Evolutionary conservation across 306 rosid genomes (phyloP), one percentile per base, ranked within the genome.

Genomic region (Cucurbita moschata): DNA sequence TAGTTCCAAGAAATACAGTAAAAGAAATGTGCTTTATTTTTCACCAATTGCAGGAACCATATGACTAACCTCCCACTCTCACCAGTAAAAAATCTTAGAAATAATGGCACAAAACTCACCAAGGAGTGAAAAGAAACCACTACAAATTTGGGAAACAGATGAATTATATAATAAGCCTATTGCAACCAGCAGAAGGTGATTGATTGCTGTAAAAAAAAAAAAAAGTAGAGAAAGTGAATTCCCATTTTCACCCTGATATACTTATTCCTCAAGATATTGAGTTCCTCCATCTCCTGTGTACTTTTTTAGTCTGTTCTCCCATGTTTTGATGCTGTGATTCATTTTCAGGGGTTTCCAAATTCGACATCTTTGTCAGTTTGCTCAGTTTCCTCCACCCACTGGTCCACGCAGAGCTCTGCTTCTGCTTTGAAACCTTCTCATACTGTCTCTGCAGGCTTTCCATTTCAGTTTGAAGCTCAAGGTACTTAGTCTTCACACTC

Each of bases 361-460:
- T 51, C 5, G 85, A 43, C 69, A 79, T 86, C 82, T 88, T 95
- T 10, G 93, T 83, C 65, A 95, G 81, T 79, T 89, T 95, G 91
- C 96, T 85, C 21, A 95, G 85, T 71, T 95, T 95, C 86, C 89
- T 95, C 99, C 99, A 95, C 14, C 99, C 99, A 80, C 88, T 91
- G 75, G 85, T 91, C 99, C 99, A 95, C 44, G 96, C 86, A 39
- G 97, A 95, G 59, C 82, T 72, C 4, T 89, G 96, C 70, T 95
- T 95, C 78, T 86, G 96, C 89, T 91, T 95, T 3, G 82, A 7
- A 83, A 89, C 76, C 86, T 88, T 91, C 65, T 95, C 99, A 77
- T 88, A 89, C 78, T 95, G 99, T 69, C 91, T 88, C 84, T 95
- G 99, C 82, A 95, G 72, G 72, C 18, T 91, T 30, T 85, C 93